phyloP scores from a whole-genome alignment of 2,329 filamentous ascomycete species.

The Colletotrichum magnum region DNA sequence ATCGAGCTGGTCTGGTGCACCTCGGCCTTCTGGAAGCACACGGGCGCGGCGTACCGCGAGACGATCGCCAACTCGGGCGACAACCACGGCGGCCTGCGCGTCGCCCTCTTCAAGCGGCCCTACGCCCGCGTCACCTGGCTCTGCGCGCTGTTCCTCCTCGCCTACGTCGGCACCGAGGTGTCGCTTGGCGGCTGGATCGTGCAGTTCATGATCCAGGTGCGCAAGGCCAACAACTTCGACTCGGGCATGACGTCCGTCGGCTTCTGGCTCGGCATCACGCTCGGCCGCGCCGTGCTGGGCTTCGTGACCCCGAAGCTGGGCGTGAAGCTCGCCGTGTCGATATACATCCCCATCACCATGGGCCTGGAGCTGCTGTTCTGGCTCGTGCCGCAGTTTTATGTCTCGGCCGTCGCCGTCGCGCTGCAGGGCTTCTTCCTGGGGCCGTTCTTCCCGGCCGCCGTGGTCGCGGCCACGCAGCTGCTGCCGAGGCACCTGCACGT shows the following conservation, averaged over 20 bases:
- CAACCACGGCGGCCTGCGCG: conserved; percentile 49
- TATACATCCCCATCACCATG: conserved; percentile 76
- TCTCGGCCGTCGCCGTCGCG: conserved; percentile 79
- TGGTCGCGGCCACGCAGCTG: conserved; percentile 78
- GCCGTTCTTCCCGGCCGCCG: conserved; percentile 80
- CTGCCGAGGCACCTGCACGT: conserved; percentile 83
- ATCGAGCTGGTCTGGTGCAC: conserved; percentile 67
- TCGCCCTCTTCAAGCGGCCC: conserved; percentile 58
- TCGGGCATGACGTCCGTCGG: conserved; percentile 83
- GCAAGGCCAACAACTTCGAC: conserved; percentile 76
- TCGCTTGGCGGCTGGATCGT: conserved; percentile 87
- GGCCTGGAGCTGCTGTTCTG: conserved; percentile 81
- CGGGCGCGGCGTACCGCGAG: conserved; percentile 66
- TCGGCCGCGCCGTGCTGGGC: conserved; percentile 78
- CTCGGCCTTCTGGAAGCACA: conserved; percentile 71
- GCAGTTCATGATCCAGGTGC: conserved; percentile 84
- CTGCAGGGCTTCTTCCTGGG: conserved; percentile 86
- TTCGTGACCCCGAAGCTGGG: conserved; percentile 81
- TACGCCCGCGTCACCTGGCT: conserved; percentile 74
- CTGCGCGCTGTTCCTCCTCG: conserved; percentile 79
- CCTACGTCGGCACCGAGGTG: conserved; percentile 83
- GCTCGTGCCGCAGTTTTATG: conserved; percentile 84
- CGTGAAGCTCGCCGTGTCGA: conserved; percentile 74
- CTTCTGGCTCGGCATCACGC: conserved; percentile 85
- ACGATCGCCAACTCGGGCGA: conserved; percentile 44